Base-by-base conservation (phyloP, 495 filamentous ascomycete genomes). In the Massariosphaeria phaeospora region DNA sequence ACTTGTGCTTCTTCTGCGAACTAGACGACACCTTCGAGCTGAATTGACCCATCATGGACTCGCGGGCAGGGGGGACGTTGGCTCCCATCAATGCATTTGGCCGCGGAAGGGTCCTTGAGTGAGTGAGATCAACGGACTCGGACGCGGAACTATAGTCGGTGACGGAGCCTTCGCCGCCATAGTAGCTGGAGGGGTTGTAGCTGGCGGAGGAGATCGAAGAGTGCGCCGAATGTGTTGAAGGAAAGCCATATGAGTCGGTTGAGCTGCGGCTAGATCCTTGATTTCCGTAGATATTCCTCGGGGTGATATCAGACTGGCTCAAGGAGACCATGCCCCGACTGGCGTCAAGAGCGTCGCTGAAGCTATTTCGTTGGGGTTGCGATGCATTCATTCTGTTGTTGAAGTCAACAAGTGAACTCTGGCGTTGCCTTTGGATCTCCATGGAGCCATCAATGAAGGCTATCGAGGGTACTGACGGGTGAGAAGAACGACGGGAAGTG, bases 1-100 rank as follows among this genome's bases (percentile, higher is more conserved):
- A 98, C 73, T 96, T 96, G 75, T 98, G 93, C 77, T 97, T 98
- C 82, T 98, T 98, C 67, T 97, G 91, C 24, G 93, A 90, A 73
- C 87, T 94, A 20, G 89, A 91, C 9, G 89, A 88, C 41, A 96
- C 84, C 69, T 96, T 97, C 38, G 93, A 96, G 75, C 88, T 96
- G 75, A 98, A 98, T 57, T 94, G 91, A 41, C 88, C 83, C 93
- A 98, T 98, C 89, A 98, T 96, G 2, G 90, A 91, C 66, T 93
- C 88, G 12, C 90, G 91, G 26, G 89, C 90, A 0, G 89, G 88
- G 26, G 89, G 89, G 55, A 74, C 71, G 72, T 64, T 80, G 48
- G 76, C 81, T 40, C 78, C 76, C 53, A 95, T 73, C 27, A 94
- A 73, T 30, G 76, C 81, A 17, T 80, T 79, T 7, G 91, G 88